Percentiles rank a stretch among this genome's conserved stretches.
These are phyloP conservation scores for Microascus cirrosus DNA, from an alignment of 2,329 filamentous ascomycete species.

Conservation along the genomic window DNA sequence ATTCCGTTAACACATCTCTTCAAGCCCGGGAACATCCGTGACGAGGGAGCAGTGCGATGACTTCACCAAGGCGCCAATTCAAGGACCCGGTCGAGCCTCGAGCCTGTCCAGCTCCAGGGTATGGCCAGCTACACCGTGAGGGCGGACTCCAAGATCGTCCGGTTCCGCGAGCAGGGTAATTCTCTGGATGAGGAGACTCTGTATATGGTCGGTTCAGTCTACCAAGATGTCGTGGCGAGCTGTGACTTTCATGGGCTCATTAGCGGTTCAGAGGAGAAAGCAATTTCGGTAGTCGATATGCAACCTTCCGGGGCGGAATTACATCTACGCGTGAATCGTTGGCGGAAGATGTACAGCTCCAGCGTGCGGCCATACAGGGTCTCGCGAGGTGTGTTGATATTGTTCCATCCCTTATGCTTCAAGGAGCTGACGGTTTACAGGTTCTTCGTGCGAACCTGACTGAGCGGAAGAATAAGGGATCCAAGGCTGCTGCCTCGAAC, in stretches of 20 bases:
- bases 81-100: background rate
- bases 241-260: background rate
- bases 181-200: background rate
- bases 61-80: background rate
- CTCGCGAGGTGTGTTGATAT: background rate
- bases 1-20: background rate
- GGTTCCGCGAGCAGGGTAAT: background rate
- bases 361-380: background rate
- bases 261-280: background rate
- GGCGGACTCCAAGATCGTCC: background rate
- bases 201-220: background rate
- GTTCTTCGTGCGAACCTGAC: background rate
- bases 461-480: background rate
- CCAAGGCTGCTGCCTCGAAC: background rate
- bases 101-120: background rate
- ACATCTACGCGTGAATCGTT: background rate
- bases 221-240: background rate
- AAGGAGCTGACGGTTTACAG: background rate
- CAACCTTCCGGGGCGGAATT: background rate
- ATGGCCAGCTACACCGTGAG: background rate
- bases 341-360: background rate
- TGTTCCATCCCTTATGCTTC: background rate
- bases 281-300: background rate
- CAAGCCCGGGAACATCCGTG: background rate
- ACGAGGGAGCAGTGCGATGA: background rate